Evolutionary conservation across 2,329 filamentous ascomycete species (phyloP), one percentile per base, ranked within the genome.

Genomic region (Escovopsis sp.): DNA sequence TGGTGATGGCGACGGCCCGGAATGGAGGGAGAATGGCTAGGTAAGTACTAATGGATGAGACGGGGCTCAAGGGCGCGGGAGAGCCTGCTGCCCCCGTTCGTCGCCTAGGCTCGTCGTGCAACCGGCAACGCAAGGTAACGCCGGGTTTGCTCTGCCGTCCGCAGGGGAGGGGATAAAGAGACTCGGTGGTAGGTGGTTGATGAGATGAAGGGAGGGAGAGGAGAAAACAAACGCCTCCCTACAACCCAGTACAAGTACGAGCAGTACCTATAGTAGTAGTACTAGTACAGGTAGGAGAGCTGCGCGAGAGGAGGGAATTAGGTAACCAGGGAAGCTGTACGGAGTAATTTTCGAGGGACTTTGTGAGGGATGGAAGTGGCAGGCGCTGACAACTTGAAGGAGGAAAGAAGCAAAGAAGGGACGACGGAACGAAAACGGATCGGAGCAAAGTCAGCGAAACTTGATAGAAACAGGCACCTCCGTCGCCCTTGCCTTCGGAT

Each of bases 381-480:
- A 29, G 42, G 30, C 45, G 16, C 20, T 30, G 37, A 42, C 29
- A 15, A n/a, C n/a, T n/a, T n/a, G n/a, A n/a, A 38, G 42, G n/a
- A 41, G 35, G 46, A 40, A 46, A 37, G 38, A 42, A 46, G 20
- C 30, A 41, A 43, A 11, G 11, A 11, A 9, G 27, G 27, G 27
- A 3, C 11, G 25, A 27, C 6, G 25, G 9, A 27, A 9, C 5
- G 25, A 6, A 27, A 6, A 27, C 25, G 5, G 25, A 9, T 6
- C 25, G 25, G 25, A 9, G 9, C 25, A 27, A 27, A 27, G 27
- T 30, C 27, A 30, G 27, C 5, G 7, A 11, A 7, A 8, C 8
- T 30, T 30, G 27, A 30, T 7, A 30, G 27, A 9, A 30, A 11
- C 5, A 30, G 11, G 11, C 27, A 30, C 27, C 27, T 30, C 11